Evolutionary conservation across 2,329 filamentous ascomycete genomes (phyloP).

Genomic region (Dactylellina haptotyla): DNA sequence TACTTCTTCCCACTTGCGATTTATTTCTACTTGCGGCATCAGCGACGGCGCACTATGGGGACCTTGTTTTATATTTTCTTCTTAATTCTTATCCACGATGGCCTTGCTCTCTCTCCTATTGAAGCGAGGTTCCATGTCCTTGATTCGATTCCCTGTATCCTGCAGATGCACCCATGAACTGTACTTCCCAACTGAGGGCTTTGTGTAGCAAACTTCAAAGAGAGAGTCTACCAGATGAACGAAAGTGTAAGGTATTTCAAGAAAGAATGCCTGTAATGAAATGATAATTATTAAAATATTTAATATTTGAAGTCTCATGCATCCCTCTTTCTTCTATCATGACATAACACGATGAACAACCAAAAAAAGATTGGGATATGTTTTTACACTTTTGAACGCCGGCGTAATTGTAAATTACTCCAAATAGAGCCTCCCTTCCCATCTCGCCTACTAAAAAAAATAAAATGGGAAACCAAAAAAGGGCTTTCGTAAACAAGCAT

Average conservation of each 20-base stretch:
- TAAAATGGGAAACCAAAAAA: neutral
- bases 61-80: neutral
- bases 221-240: too few relatives aligned
- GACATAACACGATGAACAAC: too few relatives aligned
- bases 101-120: neutral
- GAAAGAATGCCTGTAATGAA: too few relatives aligned
- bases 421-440: conserved; percentile 8
- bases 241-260: too few relatives aligned
- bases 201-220: too few relatives aligned
- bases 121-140: neutral
- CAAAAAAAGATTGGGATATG: conserved; percentile 7
- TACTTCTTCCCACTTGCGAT: neutral
- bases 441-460: conserved; percentile 12
- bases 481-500: neutral
- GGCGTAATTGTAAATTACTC: conserved; percentile 17
- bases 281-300: conserved; percentile 23
- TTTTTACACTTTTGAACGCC: conserved; percentile 44
- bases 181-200: too few relatives aligned
- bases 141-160: conserved; percentile 1
- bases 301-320: neutral
- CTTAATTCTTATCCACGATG: neutral
- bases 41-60: conserved; percentile 27
- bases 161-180: too few relatives aligned
- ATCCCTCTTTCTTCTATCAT: conserved; percentile 17
- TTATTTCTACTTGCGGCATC: conserved; percentile 6